phyloP scores from a whole-genome alignment of 495 filamentous ascomycete species.

The Tuber microsphaerosporum region DNA sequence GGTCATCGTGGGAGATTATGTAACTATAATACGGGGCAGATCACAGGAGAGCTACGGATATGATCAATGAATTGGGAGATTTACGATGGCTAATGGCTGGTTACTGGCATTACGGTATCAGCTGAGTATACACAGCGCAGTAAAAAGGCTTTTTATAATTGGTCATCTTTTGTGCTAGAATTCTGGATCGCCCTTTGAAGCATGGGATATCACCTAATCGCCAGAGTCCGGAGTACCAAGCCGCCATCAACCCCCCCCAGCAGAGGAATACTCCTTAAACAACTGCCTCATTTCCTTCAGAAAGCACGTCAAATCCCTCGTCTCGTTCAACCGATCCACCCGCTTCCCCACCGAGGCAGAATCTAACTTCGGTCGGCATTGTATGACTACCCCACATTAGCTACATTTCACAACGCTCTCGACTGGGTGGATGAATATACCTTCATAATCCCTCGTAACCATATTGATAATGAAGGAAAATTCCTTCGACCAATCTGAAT shows the following conservation, averaged over 20 bases:
- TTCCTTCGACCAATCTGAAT: slow-evolving; percentile 81
- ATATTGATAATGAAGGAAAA: slow-evolving; percentile 88
- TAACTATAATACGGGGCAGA: background rate
- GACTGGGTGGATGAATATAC: slow-evolving; percentile 3
- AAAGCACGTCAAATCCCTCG: slow-evolving; percentile 68
- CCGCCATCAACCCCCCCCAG: background rate
- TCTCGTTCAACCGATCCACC: slow-evolving; percentile 73
- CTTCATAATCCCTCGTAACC: slow-evolving; percentile 64
- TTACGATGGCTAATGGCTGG: background rate
- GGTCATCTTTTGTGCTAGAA: background rate
- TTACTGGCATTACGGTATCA: background rate
- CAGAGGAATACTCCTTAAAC: slow-evolving; percentile 47
- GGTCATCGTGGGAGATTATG: background rate
- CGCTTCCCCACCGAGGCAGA: slow-evolving; percentile 62
- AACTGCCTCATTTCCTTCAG: slow-evolving; percentile 88
- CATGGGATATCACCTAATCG: background rate
- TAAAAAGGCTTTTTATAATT: background rate
- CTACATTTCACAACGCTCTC: background rate
- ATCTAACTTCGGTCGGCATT: slow-evolving; percentile 72
- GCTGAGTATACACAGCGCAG: background rate
- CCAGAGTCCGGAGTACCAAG: background rate
- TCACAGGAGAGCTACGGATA: background rate
- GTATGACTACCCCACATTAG: slow-evolving; percentile 53
- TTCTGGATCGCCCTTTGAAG: background rate
- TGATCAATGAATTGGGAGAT: background rate